Percentiles rank a stretch among this genome's conserved stretches.
Evolutionary conservation across 208 protist species (phyloP).

Genomic region (Naegleria lovaniensis): DNA sequence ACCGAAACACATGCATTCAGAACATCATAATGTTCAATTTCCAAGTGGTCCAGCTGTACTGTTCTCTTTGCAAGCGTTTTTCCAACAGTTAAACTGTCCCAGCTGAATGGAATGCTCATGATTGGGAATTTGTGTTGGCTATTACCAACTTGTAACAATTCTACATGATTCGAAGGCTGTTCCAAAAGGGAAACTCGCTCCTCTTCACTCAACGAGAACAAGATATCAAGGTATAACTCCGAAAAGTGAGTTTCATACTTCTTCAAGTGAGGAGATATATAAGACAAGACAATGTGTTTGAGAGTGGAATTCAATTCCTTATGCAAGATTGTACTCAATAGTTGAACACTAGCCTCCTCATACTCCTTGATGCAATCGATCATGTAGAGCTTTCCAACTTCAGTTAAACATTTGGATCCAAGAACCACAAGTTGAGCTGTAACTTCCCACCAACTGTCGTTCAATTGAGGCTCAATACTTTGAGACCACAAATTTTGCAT

Average conservation of each 20-base stretch:
- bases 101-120: not conserved
- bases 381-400: not conserved
- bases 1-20: not conserved
- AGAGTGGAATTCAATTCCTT: not conserved
- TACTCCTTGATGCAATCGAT: not conserved
- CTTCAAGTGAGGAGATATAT: not conserved
- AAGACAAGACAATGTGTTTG: not conserved
- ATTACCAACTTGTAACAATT: not conserved
- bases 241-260: not conserved
- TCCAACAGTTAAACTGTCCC: not conserved
- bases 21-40: conserved; percentile 18
- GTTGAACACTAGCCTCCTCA: not conserved
- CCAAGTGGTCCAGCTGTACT: not conserved
- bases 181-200: not conserved
- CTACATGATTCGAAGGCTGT: not conserved
- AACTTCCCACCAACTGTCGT: conserved; percentile 27
- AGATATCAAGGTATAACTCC: not conserved
- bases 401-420: not conserved
- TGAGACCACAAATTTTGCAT: not conserved
- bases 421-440: not conserved
- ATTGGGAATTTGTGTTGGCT: not conserved
- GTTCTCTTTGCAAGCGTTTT: not conserved
- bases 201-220: not conserved
- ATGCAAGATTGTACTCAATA: not conserved
- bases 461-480: not conserved